Conservation (phyloP, 2,329 filamentous ascomycete genomes). For the Camillea tinctor region DNA sequence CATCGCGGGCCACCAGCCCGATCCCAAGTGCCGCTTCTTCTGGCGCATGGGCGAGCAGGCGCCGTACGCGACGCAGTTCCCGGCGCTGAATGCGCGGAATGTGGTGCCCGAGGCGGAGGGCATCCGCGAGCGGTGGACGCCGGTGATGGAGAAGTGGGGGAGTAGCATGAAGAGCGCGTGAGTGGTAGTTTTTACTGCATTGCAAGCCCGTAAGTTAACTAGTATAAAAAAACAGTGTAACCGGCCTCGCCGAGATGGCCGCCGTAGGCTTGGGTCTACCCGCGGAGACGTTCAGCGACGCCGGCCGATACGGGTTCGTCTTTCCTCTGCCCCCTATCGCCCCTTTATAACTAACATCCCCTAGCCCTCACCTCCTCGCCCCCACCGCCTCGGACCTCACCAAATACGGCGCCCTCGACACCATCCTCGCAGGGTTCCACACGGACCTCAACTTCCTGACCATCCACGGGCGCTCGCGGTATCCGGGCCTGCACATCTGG, state of each 20-base stretch:
- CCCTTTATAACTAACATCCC: not conserved
- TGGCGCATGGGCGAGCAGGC: constrained; percentile 57
- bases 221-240: constrained; percentile 39
- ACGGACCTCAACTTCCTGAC: constrained; percentile 65
- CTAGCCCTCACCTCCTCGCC: constrained; percentile 59
- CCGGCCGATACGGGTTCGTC: constrained; percentile 54
- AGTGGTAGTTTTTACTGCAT: constrained; percentile 28
- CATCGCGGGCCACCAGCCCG: constrained; percentile 54
- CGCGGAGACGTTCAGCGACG: constrained; percentile 51
- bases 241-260: constrained; percentile 57
- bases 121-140: constrained; percentile 51
- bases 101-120: constrained; percentile 50
- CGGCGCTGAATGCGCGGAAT: constrained; percentile 54
- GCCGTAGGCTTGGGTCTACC: constrained; percentile 56
- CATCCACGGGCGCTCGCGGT: constrained; percentile 62
- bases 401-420: constrained; percentile 53
- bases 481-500: constrained; percentile 62
- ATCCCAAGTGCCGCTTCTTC: constrained; percentile 64
- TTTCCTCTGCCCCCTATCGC: not conserved
- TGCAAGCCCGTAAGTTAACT: not conserved
- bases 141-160: constrained; percentile 58
- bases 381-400: constrained; percentile 58
- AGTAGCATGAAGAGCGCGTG: constrained; percentile 59
- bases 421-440: constrained; percentile 62
- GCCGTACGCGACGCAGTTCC: constrained; percentile 55